These are phyloP conservation scores for Vitis hybrid DNA, from an alignment of 177 flowering plant species.

Conservation along the genomic window DNA sequence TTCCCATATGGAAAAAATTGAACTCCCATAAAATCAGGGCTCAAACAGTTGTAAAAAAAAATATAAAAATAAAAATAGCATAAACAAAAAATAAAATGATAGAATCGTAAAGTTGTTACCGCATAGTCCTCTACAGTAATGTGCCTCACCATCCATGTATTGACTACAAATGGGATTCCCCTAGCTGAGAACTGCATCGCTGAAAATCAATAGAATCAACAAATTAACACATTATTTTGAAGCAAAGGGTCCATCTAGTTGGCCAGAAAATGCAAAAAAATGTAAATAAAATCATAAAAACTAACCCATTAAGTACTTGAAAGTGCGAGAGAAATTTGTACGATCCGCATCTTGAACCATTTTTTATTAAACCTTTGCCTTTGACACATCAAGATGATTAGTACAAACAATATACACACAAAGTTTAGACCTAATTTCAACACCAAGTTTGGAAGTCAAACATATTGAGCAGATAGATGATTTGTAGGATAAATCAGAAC, in stretches of 20 bases:
- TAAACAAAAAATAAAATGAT: neutral
- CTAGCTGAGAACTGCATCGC: conserved; percentile 92
- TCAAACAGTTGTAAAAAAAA: neutral
- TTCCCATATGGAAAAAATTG: too few species aligned
- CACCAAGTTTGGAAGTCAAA: too few species aligned
- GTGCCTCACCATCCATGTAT: conserved; percentile 87
- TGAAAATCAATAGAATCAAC: conserved; percentile 22
- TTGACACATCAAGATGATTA: neutral
- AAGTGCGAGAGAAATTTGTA: conserved; percentile 63
- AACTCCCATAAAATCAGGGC: neutral
- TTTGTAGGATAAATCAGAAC: too few species aligned
- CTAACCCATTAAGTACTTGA: conserved; percentile 81
- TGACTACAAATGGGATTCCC: conserved; percentile 92
- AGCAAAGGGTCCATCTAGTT: neutral
- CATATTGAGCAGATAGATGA: too few species aligned
- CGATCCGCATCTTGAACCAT: conserved; percentile 25
- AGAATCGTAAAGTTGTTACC: conserved; percentile 35
- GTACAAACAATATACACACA: too few species aligned
- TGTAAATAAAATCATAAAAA: neutral
- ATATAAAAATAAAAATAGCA: neutral
- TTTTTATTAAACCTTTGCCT: neutral
- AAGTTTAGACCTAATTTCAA: too few species aligned
- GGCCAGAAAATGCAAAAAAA: neutral
- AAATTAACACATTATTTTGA: neutral
- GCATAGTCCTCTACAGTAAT: conserved; percentile 81